Percentiles rank a stretch among this genome's conserved stretches.
These are phyloP conservation scores for Suhomyces sp. DNA, from an alignment of 805 yeast species.

Conservation along the genomic window DNA sequence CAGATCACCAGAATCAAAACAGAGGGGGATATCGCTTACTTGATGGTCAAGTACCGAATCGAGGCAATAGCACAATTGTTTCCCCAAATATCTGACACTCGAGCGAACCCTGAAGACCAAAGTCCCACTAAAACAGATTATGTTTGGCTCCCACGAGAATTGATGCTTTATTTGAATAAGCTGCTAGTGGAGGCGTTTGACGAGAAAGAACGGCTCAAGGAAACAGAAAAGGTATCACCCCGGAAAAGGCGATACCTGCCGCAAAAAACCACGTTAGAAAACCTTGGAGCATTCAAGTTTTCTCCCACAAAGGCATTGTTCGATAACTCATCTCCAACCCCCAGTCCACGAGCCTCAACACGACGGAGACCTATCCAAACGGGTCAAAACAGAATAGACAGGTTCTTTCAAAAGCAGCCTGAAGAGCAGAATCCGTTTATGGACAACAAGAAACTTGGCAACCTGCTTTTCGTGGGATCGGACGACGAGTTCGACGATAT, in stretches of 20 bases:
- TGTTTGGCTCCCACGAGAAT: slow-evolving; percentile 20
- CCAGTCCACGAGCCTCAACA: not conserved
- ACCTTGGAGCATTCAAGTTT: slow-evolving; percentile 9
- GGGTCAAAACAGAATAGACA: not conserved
- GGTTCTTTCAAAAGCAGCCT: not conserved
- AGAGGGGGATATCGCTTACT: slow-evolving; percentile 13
- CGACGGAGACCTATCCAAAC: not conserved
- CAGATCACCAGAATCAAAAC: slow-evolving; percentile 12
- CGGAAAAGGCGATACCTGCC: slow-evolving; percentile 8
- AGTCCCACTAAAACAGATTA: slow-evolving; percentile 8
- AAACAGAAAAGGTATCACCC: slow-evolving; percentile 11
- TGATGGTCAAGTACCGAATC: slow-evolving; percentile 20
- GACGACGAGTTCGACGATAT: not conserved
- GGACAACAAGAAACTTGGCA: not conserved
- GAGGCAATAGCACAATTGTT: slow-evolving; percentile 7
- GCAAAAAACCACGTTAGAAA: slow-evolving; percentile 29
- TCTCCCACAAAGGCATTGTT: not conserved
- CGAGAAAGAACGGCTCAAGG: not conserved
- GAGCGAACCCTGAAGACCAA: slow-evolving; percentile 1
- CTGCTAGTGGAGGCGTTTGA: slow-evolving; percentile 13
- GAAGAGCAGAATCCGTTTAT: not conserved
- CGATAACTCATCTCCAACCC: not conserved
- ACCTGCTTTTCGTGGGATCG: not conserved
- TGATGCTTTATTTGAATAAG: slow-evolving; percentile 14
- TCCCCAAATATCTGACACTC: slow-evolving; percentile 11